Evolutionary conservation across 768 basidiomycete genomes (phyloP).

Genomic region (Gloeophyllum trabeum): DNA sequence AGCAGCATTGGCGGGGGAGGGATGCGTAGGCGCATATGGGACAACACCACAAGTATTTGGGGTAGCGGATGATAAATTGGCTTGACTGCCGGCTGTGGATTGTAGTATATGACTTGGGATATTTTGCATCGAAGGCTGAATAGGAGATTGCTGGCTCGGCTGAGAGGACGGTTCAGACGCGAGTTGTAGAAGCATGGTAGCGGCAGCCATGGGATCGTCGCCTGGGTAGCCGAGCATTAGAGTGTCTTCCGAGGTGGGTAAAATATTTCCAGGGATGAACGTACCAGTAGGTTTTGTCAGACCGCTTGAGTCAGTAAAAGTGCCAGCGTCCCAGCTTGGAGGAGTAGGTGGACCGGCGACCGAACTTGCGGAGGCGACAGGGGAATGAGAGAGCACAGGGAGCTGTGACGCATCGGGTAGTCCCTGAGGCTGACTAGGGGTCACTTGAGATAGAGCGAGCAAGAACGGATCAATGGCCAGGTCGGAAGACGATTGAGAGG

Average conservation of each 20-base stretch:
- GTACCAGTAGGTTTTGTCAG: too few relatives aligned
- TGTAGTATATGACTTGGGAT: too few relatives aligned
- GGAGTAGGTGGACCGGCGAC: slow-evolving; percentile 17
- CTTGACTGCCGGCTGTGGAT: too few relatives aligned
- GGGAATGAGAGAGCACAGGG: slow-evolving; percentile 16
- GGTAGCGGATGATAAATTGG: too few relatives aligned
- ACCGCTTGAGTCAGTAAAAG: background rate
- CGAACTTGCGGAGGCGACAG: slow-evolving; percentile 21
- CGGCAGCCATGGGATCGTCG: slow-evolving; percentile 12
- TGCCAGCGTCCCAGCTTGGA: background rate
- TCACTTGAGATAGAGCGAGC: slow-evolving; percentile 6
- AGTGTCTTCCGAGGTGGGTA: too few relatives aligned
- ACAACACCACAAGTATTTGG: too few relatives aligned
- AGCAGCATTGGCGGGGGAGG: background rate
- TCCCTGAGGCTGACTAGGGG: slow-evolving; percentile 22
- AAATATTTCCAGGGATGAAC: too few relatives aligned
- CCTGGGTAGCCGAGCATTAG: slow-evolving; percentile 2
- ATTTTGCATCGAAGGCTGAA: background rate
- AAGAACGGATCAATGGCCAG: slow-evolving; percentile 11
- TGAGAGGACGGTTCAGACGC: slow-evolving; percentile 4
- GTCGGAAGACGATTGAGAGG: background rate
- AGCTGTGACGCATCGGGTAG: slow-evolving; percentile 10
- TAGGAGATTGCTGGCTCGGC: slow-evolving; percentile 3
- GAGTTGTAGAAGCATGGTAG: slow-evolving; percentile 7
- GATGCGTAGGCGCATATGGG: background rate